Percentiles rank a stretch among this genome's conserved stretches.
phyloP scores from a whole-genome alignment of 2,329 filamentous ascomycete genomes.

The Penicillium brasilianum region DNA sequence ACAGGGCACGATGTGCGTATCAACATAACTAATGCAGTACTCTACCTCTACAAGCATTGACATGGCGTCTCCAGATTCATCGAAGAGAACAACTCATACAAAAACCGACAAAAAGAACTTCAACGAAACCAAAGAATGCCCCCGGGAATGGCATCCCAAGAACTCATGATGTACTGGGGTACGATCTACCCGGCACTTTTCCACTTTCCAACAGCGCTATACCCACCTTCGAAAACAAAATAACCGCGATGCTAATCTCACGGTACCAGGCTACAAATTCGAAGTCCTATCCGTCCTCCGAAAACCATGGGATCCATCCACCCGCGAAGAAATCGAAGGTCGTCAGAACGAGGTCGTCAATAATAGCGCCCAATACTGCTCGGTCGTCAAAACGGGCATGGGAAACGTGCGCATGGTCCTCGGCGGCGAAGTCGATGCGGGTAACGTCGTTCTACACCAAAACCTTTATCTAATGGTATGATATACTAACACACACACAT shows the following conservation, averaged over 20 bases:
- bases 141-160: conserved; percentile 65
- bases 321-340: conserved; percentile 77
- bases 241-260: conserved; percentile 8
- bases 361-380: conserved; percentile 95
- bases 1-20: conserved; percentile 60
- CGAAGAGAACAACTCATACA: conserved; percentile 83
- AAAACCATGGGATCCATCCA: conserved; percentile 71
- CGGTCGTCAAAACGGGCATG: conserved; percentile 85
- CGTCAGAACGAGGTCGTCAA: conserved; percentile 75
- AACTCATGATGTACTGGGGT: conserved; percentile 95
- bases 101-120: conserved; percentile 64
- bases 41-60: neutral
- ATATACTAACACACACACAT: conserved; percentile 6
- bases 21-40: neutral
- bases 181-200: conserved; percentile 22
- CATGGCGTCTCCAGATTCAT: conserved; percentile 69
- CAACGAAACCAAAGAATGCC: conserved; percentile 59
- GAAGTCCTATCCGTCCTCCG: conserved; percentile 82
- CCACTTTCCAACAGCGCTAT: too few relatives aligned
- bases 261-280: conserved; percentile 83
- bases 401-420: conserved; percentile 76
- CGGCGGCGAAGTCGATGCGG: conserved; percentile 91
- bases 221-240: too few relatives aligned
- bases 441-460: conserved; percentile 54
- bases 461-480: neutral